A percentile compares a stretch with the other conserved stretches of the same genome.
phyloP scores from a whole-genome alignment of 495 filamentous ascomycete genomes.

The Lepraria neglecta region DNA sequence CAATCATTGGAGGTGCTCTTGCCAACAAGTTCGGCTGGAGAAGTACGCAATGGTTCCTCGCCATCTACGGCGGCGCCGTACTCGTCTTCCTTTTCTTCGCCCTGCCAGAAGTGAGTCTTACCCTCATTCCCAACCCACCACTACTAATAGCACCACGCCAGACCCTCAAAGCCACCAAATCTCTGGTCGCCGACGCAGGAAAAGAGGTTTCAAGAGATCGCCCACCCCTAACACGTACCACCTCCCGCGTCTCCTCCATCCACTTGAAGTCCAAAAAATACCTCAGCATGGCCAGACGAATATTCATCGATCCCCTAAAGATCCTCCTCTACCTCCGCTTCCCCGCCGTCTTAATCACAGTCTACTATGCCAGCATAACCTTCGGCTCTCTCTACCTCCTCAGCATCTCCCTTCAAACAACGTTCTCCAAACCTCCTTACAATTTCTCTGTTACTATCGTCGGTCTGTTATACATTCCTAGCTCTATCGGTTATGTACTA shows the following conservation, averaged over 20 bases:
- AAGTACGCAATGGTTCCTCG: slow-evolving; percentile 81
- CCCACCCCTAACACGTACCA: slow-evolving; percentile 48
- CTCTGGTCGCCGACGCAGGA: slow-evolving; percentile 15
- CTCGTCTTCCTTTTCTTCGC: slow-evolving; percentile 57
- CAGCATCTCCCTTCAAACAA: slow-evolving; percentile 75
- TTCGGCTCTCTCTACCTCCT: slow-evolving; percentile 80
- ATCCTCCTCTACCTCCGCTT: slow-evolving; percentile 75
- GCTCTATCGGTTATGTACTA: slow-evolving; percentile 69
- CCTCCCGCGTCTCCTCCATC: slow-evolving; percentile 55
- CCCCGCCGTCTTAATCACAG: slow-evolving; percentile 70
- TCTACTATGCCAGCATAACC: slow-evolving; percentile 75
- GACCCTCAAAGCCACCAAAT: slow-evolving; percentile 30
- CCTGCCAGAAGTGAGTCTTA: slow-evolving; percentile 55
- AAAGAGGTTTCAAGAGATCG: slow-evolving; percentile 25
- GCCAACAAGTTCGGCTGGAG: slow-evolving; percentile 70
- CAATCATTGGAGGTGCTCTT: slow-evolving; percentile 79
- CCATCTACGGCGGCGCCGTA: slow-evolving; percentile 64
- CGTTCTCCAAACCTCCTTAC: slow-evolving; percentile 70
- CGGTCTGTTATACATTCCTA: slow-evolving; percentile 74
- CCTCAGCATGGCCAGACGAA: slow-evolving; percentile 52
- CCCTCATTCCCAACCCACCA: not conserved
- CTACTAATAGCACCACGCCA: not conserved
- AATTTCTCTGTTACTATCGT: slow-evolving; percentile 65
- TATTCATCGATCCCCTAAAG: slow-evolving; percentile 72
- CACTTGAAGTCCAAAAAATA: slow-evolving; percentile 47